Percentiles rank a stretch among this genome's conserved stretches.
Evolutionary conservation across 73 alveolate species (phyloP).

Genomic region (Paramecium caudatum): DNA sequence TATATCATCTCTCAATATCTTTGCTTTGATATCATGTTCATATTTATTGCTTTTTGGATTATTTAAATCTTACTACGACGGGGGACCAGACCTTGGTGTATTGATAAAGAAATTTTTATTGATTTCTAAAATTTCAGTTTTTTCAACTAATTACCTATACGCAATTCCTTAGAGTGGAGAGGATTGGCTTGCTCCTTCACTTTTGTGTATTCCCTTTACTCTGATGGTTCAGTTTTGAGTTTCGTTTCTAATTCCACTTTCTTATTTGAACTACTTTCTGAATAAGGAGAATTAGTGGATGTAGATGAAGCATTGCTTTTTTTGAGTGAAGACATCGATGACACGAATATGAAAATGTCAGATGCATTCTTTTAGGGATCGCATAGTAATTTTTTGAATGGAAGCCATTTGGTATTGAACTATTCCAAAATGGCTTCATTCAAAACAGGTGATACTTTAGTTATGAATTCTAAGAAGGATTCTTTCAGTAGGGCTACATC

Average conservation of each 20-base stretch:
- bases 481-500: conserved; percentile 26
- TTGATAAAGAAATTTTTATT: conserved; percentile 3
- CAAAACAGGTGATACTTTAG: conserved; percentile 40
- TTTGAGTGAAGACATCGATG: conserved; percentile 18
- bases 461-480: conserved; percentile 48
- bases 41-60: not conserved
- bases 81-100: not conserved
- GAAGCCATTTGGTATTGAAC: conserved; percentile 27
- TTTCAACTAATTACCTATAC: not conserved
- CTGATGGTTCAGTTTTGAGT: not conserved
- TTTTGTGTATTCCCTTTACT: not conserved
- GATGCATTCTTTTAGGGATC: conserved; percentile 11
- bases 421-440: conserved; percentile 19
- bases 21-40: not conserved
- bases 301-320: conserved; percentile 58
- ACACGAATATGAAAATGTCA: not conserved
- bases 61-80: not conserved
- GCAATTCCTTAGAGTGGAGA: not conserved
- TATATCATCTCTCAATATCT: conserved; percentile 1
- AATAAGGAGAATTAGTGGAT: conserved; percentile 30
- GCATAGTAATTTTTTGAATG: conserved; percentile 9
- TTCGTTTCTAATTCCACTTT: not conserved
- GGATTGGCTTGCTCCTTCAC: conserved; percentile 45
- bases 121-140: not conserved
- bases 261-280: not conserved